Evolutionary conservation across 805 yeast genomes (phyloP), one percentile per base, ranked within the genome.

Genomic region (Brettanomyces bruxellensis): DNA sequence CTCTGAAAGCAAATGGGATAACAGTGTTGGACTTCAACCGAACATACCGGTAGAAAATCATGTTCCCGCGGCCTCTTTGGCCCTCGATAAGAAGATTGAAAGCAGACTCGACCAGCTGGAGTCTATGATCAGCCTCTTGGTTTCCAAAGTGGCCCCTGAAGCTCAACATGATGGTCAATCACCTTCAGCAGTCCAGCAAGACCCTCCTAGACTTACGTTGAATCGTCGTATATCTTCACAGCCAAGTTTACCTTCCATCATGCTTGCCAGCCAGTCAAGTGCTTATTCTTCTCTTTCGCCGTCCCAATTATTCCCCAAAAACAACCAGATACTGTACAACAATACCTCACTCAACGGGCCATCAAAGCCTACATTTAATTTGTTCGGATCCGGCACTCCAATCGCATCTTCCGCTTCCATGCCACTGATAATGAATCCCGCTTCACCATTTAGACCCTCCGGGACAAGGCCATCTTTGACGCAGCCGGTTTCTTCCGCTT

Each of bases 91-190:
- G 40, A 23, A 38, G 45, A 36, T 66, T 23, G 67, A 66, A 39
- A 41, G 49, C 4, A 49, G 72, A 30, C 51, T 69, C 48, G 50
- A 51, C 7, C 58, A 57, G 32, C 59, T 69, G 57, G 73, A 69
- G 46, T 42, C 59, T 1, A 51, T 68, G 53, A 55, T 69, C 49
- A 48, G 57, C 6, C 39, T 56, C 3, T 48, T 69, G 23, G 58
- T 61, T 7, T 22, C 36, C n/a, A 36, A 34, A 34, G 5, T 39
- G 9, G 24, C 41, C 3, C 14, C 36, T 25, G 28, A 23, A 1
- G 22, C 24, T 14, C 37, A 32, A 4, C 35, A 38, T 9, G 46
- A 40, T 4, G 25, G 9, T 36, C 13, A 36, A 12, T 9, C 32
- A 28, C 32, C 7, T 7, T 28, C 32, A 6, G 9, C 32, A 28